Evolutionary conservation across 441 rosid species (phyloP), one percentile per base, ranked within the genome.

Genomic region (Gossypium laxum): DNA sequence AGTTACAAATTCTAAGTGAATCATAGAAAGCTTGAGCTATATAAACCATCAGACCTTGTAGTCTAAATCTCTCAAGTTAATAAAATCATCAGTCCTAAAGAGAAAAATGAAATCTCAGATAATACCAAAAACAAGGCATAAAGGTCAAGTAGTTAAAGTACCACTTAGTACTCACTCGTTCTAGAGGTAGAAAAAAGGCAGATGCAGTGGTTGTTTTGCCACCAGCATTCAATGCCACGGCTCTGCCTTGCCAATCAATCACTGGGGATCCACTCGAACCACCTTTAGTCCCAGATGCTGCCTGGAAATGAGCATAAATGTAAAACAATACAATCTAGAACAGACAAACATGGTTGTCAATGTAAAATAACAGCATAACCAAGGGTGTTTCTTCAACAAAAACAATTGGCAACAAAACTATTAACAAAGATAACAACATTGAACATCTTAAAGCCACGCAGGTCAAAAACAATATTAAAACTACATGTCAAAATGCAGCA

Each of bases 261-360:
- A 92, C 96, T 4, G 98, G 98, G 71, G 98, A 95, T 75, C 99
- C 99, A 83, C 99, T 95, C 72, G 99, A 95, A 62, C 99, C 99
- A 77, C 96, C 95, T 81, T 89, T 92, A 28, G 98, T 92, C 74
- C 99, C 99, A 3, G 95, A 92, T 69, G 97, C 99, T 74, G 98
- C 99, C 99, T 92, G 79, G 58, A 78, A 77, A 45, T 72, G 60
- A 67, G 58, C 59, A 41, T 71, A 65, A 66, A 43, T 57, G 32
- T 12, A 74, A 54, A 55, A 70, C 15, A 67, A 45, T 47, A 54
- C 32, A 15, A 59, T 64, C 38, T 18, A 26, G 15, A 57, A 75
- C 45, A 65, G 41, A 22, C 48, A 45, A 67, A 17, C 51, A 17
- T 56, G 48, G 56, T 57, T n/a, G 21, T 17, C 67, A 73, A 57